A percentile compares a stretch with the other conserved stretches of the same genome.
Conservation (phyloP, 192 early-diverging fungal genomes). For the Dimargaris cristalligena region DNA sequence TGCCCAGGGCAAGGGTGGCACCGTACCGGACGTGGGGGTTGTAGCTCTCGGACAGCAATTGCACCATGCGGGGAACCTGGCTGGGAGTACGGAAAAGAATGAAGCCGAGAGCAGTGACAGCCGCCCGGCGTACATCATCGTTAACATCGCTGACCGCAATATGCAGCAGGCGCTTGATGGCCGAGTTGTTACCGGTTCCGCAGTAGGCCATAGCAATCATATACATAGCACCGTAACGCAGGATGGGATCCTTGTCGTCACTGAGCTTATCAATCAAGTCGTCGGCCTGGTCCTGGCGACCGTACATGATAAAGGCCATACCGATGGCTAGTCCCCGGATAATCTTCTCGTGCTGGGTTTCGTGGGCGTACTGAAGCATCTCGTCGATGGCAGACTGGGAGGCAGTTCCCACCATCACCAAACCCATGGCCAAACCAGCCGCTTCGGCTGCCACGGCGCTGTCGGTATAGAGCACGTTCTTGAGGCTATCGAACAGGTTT, state of each 20-base stretch:
- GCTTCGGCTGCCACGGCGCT: conserved; percentile 96
- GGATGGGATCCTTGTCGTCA: conserved; percentile 83
- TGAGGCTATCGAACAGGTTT: conserved; percentile 74
- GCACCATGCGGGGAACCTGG: conserved; percentile 96
- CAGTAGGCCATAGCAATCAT: conserved; percentile 95
- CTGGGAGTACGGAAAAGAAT: conserved; percentile 79
- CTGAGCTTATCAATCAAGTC: conserved; percentile 66
- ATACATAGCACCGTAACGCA: conserved; percentile 95
- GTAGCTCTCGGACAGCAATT: conserved; percentile 92
- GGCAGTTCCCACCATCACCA: conserved; percentile 92
- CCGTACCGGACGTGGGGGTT: conserved; percentile 98
- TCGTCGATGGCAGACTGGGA: conserved; percentile 67
- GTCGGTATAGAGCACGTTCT: conserved; percentile 77
- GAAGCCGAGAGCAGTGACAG: conserved; percentile 92
- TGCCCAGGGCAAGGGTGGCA: conserved; percentile 87
- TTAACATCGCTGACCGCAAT: conserved; percentile 97
- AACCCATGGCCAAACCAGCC: conserved; percentile 87
- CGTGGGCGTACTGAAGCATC: conserved; percentile 95
- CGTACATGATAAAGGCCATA: conserved; percentile 93
- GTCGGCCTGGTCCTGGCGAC: conserved; percentile 89
- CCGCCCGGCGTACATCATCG: conserved; percentile 98
- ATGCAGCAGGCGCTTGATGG: conserved; percentile 83
- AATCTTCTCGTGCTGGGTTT: conserved; percentile 99
- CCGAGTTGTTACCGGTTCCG: conserved; percentile 95
- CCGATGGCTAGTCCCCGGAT: conserved; percentile 91